These are phyloP conservation scores for Penicillium sp. DNA, from an alignment of 2,329 filamentous ascomycete species.

Conservation along the genomic window DNA sequence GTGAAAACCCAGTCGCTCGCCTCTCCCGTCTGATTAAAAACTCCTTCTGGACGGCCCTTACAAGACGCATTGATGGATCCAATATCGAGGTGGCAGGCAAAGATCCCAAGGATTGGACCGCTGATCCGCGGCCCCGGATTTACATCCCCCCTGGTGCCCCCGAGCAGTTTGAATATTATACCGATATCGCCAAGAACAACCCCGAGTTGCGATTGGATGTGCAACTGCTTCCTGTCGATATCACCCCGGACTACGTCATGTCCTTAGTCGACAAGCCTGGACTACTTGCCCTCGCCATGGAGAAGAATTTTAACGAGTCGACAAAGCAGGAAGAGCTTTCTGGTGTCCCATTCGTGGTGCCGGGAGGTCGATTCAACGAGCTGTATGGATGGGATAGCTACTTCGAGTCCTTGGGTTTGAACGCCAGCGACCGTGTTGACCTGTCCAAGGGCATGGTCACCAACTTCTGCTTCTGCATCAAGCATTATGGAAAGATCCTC, in stretches of 20 bases:
- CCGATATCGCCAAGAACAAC: slow-evolving; percentile 72
- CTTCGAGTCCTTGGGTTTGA: slow-evolving; percentile 90
- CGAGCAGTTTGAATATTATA: slow-evolving; percentile 89
- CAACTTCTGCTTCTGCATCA: slow-evolving; percentile 98
- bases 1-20: slow-evolving; percentile 92
- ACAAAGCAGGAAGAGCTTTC: slow-evolving; percentile 72
- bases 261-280: slow-evolving; percentile 87
- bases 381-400: slow-evolving; percentile 99
- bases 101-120: slow-evolving; percentile 96
- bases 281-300: slow-evolving; percentile 86
- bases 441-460: slow-evolving; percentile 91
- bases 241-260: slow-evolving; percentile 79
- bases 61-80: slow-evolving; percentile 84
- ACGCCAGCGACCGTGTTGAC: slow-evolving; percentile 82
- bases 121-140: slow-evolving; percentile 84
- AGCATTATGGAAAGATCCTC: slow-evolving; percentile 97
- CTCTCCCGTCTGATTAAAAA: slow-evolving; percentile 84
- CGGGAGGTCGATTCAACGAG: slow-evolving; percentile 96
- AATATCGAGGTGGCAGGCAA: slow-evolving; percentile 77
- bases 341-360: slow-evolving; percentile 94
- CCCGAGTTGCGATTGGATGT: slow-evolving; percentile 90
- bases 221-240: slow-evolving; percentile 69
- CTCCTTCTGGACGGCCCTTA: slow-evolving; percentile 91
- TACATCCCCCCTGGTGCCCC: slow-evolving; percentile 85
- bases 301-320: slow-evolving; percentile 68